phyloP scores from a whole-genome alignment of 257 asterid genomes.

The Ligustrum vulgare region DNA sequence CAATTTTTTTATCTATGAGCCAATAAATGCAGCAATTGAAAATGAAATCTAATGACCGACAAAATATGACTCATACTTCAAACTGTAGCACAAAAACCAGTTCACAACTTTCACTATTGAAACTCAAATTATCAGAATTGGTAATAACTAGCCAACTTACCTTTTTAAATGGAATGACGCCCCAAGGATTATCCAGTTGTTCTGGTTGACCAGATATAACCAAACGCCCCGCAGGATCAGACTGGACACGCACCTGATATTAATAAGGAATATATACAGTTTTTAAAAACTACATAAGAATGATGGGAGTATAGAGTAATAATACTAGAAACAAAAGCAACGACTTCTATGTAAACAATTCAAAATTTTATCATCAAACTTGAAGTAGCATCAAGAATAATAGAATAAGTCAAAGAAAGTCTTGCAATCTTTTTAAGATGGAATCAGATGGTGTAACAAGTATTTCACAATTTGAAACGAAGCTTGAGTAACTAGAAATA shows the following conservation, averaged over 20 bases:
- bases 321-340: not conserved
- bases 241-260: constrained; percentile 80
- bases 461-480: not conserved
- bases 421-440: not conserved
- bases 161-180: constrained; percentile 89
- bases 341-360: not conserved
- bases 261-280: constrained; percentile 13
- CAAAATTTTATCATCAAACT: not conserved
- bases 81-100: too few species aligned
- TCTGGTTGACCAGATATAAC: constrained; percentile 96
- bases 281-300: constrained; percentile 1
- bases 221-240: constrained; percentile 96
- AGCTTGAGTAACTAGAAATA: not conserved
- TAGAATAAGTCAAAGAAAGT: not conserved
- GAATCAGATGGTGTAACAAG: not conserved
- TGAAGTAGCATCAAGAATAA: not conserved
- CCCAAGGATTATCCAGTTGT: constrained; percentile 94
- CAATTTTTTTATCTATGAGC: not conserved
- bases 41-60: not conserved
- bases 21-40: constrained; percentile 6
- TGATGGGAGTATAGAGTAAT: constrained; percentile 16
- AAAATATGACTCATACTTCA: too few species aligned
- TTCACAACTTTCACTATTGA: not conserved
- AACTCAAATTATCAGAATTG: not conserved
- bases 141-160: constrained; percentile 31